phyloP scores from a whole-genome alignment of 352 stramenopile genomes.

The Globisporangium splendens region DNA sequence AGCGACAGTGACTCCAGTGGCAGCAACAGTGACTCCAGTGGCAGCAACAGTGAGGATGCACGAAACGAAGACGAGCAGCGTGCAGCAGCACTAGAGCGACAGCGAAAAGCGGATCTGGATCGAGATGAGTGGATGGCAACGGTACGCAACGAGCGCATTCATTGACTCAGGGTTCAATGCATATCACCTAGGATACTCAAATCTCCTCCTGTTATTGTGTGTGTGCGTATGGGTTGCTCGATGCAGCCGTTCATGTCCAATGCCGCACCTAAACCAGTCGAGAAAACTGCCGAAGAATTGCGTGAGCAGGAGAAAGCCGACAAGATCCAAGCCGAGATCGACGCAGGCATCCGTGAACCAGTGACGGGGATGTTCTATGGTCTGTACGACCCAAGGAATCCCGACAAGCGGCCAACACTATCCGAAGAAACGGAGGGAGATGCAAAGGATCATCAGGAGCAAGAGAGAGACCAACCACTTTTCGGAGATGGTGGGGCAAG shows the following conservation, averaged over 20 bases:
- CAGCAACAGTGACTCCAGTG: constrained; percentile 12
- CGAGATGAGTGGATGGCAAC: constrained; percentile 85
- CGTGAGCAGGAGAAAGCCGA: constrained; percentile 42
- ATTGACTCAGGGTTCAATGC: too few species aligned
- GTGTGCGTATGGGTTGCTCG: too few species aligned
- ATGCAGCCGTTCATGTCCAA: constrained; percentile 43
- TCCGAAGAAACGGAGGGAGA: constrained; percentile 9
- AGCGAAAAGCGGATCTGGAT: constrained; percentile 19
- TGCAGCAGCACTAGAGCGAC: background rate
- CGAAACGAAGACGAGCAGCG: constrained; percentile 5
- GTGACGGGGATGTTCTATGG: constrained; percentile 80
- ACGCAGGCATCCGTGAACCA: constrained; percentile 65
- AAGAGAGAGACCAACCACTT: constrained; percentile 19
- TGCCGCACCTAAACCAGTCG: constrained; percentile 16
- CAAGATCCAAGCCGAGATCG: constrained; percentile 72
- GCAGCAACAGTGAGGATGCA: constrained; percentile 12
- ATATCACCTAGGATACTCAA: too few species aligned
- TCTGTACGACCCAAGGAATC: constrained; percentile 79
- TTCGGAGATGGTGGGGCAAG: constrained; percentile 77
- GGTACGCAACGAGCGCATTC: too few species aligned
- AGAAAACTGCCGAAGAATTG: constrained; percentile 40
- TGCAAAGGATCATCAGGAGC: constrained; percentile 4
- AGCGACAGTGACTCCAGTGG: constrained; percentile 9
- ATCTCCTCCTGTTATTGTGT: background rate
- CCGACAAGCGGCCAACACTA: constrained; percentile 27